Evolutionary conservation across 306 rosid species (phyloP).

Genomic region (Gleditsia sinensis): DNA sequence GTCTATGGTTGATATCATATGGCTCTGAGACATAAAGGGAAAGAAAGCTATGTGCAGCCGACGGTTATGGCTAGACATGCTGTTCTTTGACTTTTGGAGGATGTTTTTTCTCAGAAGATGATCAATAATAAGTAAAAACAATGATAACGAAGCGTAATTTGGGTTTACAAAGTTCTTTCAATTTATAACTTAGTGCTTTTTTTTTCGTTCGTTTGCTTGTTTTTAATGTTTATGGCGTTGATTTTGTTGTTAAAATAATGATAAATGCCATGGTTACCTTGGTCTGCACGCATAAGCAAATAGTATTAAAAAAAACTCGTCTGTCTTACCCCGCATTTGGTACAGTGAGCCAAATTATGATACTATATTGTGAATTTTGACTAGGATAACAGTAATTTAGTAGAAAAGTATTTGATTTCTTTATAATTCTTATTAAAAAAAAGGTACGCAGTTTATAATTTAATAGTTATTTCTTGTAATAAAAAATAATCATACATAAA

Average conservation of each 20-base stretch:
- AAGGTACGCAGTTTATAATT: neutral
- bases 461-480: no score
- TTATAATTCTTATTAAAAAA: no score
- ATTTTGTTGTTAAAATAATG: neutral
- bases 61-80: neutral
- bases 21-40: constrained; percentile 47
- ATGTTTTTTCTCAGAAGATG: neutral
- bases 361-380: neutral
- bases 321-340: no score
- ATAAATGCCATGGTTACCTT: neutral
- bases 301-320: neutral
- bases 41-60: constrained; percentile 24
- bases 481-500: neutral
- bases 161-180: neutral
- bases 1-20: constrained; percentile 44
- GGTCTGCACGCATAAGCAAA: neutral
- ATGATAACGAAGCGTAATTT: neutral
- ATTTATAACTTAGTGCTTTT: neutral
- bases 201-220: neutral
- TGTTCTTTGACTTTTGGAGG: neutral
- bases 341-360: neutral
- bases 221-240: neutral
- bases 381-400: no score
- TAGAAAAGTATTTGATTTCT: no score
- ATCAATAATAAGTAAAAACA: neutral